Evolutionary conservation across 495 filamentous ascomycete genomes (phyloP).

Genomic region (Bathelium albidoporum): DNA sequence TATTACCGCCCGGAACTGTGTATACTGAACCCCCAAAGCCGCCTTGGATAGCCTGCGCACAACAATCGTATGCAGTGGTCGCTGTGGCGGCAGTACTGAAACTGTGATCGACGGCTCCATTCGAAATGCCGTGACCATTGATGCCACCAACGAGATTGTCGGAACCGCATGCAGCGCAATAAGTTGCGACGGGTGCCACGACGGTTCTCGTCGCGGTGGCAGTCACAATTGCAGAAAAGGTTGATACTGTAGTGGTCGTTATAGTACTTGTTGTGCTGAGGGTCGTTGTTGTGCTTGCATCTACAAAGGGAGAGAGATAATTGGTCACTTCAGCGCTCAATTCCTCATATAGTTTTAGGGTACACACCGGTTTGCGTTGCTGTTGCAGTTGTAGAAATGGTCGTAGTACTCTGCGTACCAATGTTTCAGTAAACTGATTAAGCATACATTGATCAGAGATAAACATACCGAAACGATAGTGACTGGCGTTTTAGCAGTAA

Average conservation of each 20-base stretch:
- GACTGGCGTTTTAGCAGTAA: neutral
- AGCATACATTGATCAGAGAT: neutral
- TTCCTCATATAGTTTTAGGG: neutral
- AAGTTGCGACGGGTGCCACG: neutral
- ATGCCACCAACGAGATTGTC: neutral
- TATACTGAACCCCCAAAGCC: neutral
- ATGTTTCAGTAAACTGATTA: neutral
- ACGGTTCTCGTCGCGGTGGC: neutral
- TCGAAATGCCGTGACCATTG: neutral
- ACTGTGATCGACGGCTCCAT: neutral
- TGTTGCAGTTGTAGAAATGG: neutral
- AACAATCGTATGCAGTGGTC: neutral
- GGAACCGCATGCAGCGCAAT: neutral
- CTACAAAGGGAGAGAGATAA: neutral
- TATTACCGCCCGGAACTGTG: neutral
- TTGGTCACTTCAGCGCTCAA: neutral
- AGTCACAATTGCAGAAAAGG: neutral
- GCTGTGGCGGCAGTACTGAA: neutral
- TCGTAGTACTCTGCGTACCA: neutral
- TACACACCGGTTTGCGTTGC: neutral
- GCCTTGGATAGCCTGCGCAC: neutral
- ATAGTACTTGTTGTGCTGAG: neutral
- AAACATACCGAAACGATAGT: neutral
- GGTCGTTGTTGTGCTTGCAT: slow-evolving; percentile 1
- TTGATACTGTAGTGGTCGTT: neutral